Evolutionary conservation across 495 filamentous ascomycete species (phyloP).

Genomic region (Bryoglossum gracile): DNA sequence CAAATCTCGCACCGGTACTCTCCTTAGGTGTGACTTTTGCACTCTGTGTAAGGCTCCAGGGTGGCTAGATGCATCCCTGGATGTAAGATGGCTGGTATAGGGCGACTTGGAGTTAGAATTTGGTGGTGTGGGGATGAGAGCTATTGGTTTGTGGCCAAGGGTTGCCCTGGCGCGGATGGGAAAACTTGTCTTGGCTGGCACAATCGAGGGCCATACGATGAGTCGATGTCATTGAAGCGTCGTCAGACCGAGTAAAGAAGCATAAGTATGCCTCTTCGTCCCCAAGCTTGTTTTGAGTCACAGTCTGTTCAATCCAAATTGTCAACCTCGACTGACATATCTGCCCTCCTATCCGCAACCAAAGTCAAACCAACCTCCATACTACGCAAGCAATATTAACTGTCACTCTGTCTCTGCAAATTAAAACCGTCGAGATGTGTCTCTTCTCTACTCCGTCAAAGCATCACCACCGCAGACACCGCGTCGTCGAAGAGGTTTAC

Average conservation of each 20-base stretch:
- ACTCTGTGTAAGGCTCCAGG: not conserved
- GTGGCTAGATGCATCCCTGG: not conserved
- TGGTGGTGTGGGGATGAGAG: not conserved
- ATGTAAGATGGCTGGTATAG: not conserved
- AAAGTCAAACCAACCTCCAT: not conserved
- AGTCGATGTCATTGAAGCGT: conserved; percentile 5
- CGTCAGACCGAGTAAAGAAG: conserved; percentile 2
- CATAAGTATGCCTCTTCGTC: conserved; percentile 4
- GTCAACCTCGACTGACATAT: not conserved
- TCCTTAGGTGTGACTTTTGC: not conserved
- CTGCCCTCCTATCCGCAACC: not conserved
- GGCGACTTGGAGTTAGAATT: not conserved
- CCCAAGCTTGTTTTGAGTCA: not conserved
- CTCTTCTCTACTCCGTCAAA: conserved; percentile 17
- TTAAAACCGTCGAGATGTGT: conserved; percentile 14
- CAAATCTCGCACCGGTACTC: too few relatives aligned
- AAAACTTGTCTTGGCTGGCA: not conserved
- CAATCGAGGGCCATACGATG: not conserved
- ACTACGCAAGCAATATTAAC: too few relatives aligned
- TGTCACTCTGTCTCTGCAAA: not conserved
- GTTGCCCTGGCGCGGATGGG: not conserved
- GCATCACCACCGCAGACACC: conserved; percentile 2
- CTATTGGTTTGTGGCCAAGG: not conserved
- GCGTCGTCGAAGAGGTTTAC: conserved; percentile 17
- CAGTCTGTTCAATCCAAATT: not conserved